Evolutionary conservation across 2,329 filamentous ascomycete species (phyloP), one percentile per base, ranked within the genome.

Genomic region (Arthroderma sp.): DNA sequence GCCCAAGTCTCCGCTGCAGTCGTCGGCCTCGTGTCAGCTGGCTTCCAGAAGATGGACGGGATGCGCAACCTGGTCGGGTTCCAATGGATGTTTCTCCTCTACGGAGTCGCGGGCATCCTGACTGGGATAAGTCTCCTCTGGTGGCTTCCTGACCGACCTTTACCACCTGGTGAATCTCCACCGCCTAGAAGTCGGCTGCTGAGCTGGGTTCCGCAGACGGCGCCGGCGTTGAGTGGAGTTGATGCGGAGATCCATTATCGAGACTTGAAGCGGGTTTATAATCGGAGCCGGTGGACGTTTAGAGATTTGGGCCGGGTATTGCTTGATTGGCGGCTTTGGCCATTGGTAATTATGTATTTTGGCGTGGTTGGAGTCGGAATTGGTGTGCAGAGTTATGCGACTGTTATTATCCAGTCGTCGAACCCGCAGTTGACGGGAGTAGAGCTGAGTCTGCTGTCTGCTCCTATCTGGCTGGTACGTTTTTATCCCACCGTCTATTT

Each of bases 331-430:
- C 77, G 86, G 2, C 71, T 94, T 11, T 94, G 85, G 83, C 87
- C 87, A 1, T 64, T 94, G 52, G 73, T 81, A 1, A 58, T 94
- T 43, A 94, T 94, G 87, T 94, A 94, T 65, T 94, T 94, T 65
- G 87, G 87, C 15, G 87, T 94, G 3, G 87, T 94, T 1, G 87
- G 87, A 22, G 87, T 94, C 3, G 87, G 87, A 6, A 94, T 94
- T 50, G 87, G 86, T 38, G 87, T 85, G 0, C 86, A 94, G 64
- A 77, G 84, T 39, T 94, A 94, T 58, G 85, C 83, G 30, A 89
- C 81, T 2, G 78, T 94, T 52, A 94, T 94, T 55, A 91, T 94
- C 55, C 73, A 76, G 10, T 77, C 79, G 6, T 91, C 91, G 57
- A 79, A 88, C 57, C 77, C 84, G 0, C 66, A 66, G 0, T 78